Conservation (phyloP, 2,329 filamentous ascomycete species). For the Ampelomyces quisqualis region DNA sequence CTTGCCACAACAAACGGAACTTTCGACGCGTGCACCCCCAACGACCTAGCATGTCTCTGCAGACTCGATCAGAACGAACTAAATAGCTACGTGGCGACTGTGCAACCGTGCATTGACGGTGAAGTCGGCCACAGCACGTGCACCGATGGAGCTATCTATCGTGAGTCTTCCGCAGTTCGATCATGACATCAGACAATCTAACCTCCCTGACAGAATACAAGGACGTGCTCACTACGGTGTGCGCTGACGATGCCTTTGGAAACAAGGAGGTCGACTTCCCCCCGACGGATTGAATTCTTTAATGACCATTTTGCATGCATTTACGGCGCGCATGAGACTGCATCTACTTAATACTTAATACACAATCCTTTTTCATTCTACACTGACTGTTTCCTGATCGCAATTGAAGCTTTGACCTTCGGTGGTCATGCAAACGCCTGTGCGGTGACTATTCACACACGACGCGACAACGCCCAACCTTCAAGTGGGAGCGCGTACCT, state of each 20-base stretch:
- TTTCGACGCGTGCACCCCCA: conserved; percentile 10
- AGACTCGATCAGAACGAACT: conserved; percentile 17
- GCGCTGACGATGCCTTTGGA: conserved; percentile 10
- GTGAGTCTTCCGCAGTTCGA: conserved; percentile 8
- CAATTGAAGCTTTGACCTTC: background rate
- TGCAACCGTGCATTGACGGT: conserved; percentile 23
- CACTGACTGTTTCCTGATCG: background rate
- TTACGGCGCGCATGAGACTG: background rate
- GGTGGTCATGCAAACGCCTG: background rate
- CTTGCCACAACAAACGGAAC: conserved; percentile 12
- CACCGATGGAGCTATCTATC: conserved; percentile 17
- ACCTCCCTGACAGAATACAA: conserved; percentile 20
- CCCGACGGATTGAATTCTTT: background rate
- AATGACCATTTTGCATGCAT: background rate
- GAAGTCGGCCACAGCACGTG: conserved; percentile 10
- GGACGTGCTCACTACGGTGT: conserved; percentile 12
- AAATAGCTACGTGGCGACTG: conserved; percentile 14
- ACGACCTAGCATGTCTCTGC: conserved; percentile 16
- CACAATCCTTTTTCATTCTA: background rate
- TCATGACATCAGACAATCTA: background rate
- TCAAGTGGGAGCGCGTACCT: no score
- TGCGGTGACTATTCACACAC: no score
- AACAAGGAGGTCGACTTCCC: conserved; percentile 14
- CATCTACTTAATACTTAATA: conserved; percentile 11
- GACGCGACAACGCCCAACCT: no score